Conservation (phyloP, 192 early-diverging fungal genomes). For the Coemansia biformis region DNA sequence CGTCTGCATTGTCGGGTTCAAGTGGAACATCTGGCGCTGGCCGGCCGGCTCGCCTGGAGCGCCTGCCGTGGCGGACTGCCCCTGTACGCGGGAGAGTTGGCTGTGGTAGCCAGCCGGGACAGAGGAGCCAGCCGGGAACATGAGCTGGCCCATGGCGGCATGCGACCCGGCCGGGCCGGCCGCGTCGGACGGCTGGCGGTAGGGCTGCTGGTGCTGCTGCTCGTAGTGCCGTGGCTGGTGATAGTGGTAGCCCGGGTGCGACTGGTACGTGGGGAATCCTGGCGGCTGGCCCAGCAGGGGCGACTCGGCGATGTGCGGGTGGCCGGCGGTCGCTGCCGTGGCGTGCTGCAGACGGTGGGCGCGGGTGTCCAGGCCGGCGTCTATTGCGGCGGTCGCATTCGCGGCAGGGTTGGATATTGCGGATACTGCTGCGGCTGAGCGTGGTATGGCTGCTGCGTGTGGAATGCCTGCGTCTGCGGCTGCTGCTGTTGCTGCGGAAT, state of each 20-base stretch:
- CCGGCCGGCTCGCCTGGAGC: background rate
- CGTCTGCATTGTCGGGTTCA: constrained; percentile 21
- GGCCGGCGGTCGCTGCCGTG: background rate
- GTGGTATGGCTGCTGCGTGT: constrained; percentile 16
- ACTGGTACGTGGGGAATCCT: constrained; percentile 3
- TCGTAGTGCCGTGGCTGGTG: constrained; percentile 10
- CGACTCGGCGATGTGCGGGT: background rate
- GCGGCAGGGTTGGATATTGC: constrained; percentile 42
- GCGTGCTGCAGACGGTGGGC: background rate
- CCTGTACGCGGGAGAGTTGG: constrained; percentile 14
- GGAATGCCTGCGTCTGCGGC: constrained; percentile 15
- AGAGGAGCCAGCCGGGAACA: constrained; percentile 1
- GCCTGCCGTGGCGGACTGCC: background rate
- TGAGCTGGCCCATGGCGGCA: constrained; percentile 4
- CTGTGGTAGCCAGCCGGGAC: constrained; percentile 1
- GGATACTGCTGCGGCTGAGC: constrained; percentile 41
- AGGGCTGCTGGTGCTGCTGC: constrained; percentile 10
- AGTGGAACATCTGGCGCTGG: constrained; percentile 16
- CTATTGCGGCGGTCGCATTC: constrained; percentile 46
- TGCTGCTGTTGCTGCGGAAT: constrained; percentile 18
- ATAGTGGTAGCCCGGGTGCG: constrained; percentile 10
- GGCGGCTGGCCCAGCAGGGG: constrained; percentile 5
- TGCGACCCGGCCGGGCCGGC: background rate
- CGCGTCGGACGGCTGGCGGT: constrained; percentile 1
- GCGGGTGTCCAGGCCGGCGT: background rate